Evolutionary conservation across 176 grass and related monocot genomes (phyloP).

Genomic region (Oryza longistaminata): DNA sequence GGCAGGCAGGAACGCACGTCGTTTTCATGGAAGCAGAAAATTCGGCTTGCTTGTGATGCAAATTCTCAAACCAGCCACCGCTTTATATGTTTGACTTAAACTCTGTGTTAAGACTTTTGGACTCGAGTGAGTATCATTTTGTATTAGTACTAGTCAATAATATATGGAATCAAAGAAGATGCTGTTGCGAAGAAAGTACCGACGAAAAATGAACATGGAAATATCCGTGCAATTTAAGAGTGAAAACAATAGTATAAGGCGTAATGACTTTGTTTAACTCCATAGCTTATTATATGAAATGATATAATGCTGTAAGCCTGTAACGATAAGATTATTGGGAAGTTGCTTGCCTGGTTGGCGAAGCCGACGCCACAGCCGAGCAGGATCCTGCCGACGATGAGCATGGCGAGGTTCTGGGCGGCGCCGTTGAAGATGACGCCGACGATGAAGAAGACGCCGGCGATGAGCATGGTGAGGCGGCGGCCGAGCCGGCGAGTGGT

Average conservation of each 20-base stretch:
- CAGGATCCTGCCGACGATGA: conserved; percentile 81
- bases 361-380: conserved; percentile 92
- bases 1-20: not conserved
- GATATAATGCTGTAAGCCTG: not conserved
- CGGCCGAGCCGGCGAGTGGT: conserved; percentile 79
- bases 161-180: not conserved
- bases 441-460: conserved; percentile 71
- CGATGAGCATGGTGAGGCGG: conserved; percentile 89
- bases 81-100: conserved; percentile 36
- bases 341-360: conserved; percentile 66
- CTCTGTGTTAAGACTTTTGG: conserved; percentile 17
- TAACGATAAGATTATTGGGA: not conserved
- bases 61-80: conserved; percentile 4
- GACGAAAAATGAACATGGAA: not conserved
- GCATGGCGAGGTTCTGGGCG: conserved; percentile 76
- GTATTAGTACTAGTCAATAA: not conserved
- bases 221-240: not conserved
- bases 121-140: not conserved
- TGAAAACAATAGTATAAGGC: not conserved
- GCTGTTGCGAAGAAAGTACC: not conserved
- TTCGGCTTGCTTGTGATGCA: not conserved
- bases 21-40: conserved; percentile 28
- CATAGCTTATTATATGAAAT: not conserved
- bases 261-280: not conserved
- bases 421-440: conserved; percentile 82